Base-by-base conservation (phyloP, 345 rosid genomes). In the Gossypium rotundifolium region DNA sequence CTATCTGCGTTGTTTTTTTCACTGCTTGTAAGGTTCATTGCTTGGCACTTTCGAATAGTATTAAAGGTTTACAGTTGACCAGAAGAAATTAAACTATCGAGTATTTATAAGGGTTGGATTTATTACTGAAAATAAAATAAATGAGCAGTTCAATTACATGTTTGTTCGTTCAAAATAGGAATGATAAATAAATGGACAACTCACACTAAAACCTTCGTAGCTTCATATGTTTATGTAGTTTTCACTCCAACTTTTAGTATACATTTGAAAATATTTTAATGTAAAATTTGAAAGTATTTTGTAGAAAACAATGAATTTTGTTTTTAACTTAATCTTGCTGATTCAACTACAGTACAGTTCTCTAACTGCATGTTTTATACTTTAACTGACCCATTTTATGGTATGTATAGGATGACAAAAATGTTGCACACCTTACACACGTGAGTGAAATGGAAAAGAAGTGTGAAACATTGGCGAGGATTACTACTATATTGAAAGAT, bases 401-500 rank as follows among this genome's bases (percentile, higher is more conserved):
- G 29, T 62, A 72, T 72, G 65, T 45, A 54, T 79, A 91, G 98
- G 98, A 93, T 81, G 99, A 96, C 75, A 96, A 91, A 76, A 96
- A 93, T 79, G 99, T 93, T 74, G 88, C 97, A 4, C 98, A 93
- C 86, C 80, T 96, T 87, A 96, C 98, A 5, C 98, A 96, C 75
- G 98, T 81, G 14, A 90, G 93, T 77, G 97, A 93, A 85, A 96
- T 96, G 99, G 91, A 88, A 79, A 91, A 87, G 87, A 96, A 96
- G 86, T 87, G 88, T 53, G 96, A 93, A 70, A 96, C 95, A 59
- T 78, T 96, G 66, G 80, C 91, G 16, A 96, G 95, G 86, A 96
- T 96, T 74, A 96, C 97, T 57, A 84, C 93, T 25, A 88, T 96
- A 73, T 73, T 96, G 84, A 96, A 93, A 83, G 99, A 91, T 79